Conservation (phyloP, 2,329 filamentous ascomycete genomes). For the Stenocarpella maydis region DNA sequence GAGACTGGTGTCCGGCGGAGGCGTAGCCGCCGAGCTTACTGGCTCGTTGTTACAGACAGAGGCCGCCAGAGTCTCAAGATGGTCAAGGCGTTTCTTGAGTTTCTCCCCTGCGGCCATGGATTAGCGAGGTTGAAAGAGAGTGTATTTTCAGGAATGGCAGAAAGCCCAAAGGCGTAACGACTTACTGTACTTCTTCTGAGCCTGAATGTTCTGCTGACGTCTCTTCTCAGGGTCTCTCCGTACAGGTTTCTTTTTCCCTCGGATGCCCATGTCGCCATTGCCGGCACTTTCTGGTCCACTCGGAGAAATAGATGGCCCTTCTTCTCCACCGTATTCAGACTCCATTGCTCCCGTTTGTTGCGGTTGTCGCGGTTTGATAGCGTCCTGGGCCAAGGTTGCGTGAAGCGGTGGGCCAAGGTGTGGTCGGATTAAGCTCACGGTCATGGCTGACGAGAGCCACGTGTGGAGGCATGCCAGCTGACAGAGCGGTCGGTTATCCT, state of each 20-base stretch:
- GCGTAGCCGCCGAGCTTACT: background rate
- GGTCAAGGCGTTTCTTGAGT: constrained; percentile 34
- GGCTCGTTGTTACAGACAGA: constrained; percentile 12
- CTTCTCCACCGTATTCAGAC: background rate
- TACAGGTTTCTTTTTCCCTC: constrained; percentile 32
- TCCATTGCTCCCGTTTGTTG: background rate
- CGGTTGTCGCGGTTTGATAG: background rate
- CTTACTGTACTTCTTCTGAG: constrained; percentile 41
- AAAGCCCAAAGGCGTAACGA: background rate
- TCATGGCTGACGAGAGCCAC: constrained; percentile 34
- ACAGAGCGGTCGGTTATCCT: background rate
- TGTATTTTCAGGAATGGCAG: accelerated
- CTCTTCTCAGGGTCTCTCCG: constrained; percentile 40
- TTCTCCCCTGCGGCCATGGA: constrained; percentile 33
- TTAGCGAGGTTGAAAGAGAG: background rate
- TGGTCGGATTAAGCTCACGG: constrained; percentile 11
- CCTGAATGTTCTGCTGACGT: constrained; percentile 39
- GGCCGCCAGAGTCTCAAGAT: constrained; percentile 37
- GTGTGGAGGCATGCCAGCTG: background rate
- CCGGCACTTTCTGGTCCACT: background rate
- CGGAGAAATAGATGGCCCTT: background rate
- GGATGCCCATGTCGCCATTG: background rate
- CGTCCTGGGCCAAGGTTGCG: background rate
- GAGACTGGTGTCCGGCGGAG: background rate
- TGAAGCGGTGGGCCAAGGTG: background rate